phyloP scores from a whole-genome alignment of 1,284 basidiomycete species.

The Ustilago xerochloae region DNA sequence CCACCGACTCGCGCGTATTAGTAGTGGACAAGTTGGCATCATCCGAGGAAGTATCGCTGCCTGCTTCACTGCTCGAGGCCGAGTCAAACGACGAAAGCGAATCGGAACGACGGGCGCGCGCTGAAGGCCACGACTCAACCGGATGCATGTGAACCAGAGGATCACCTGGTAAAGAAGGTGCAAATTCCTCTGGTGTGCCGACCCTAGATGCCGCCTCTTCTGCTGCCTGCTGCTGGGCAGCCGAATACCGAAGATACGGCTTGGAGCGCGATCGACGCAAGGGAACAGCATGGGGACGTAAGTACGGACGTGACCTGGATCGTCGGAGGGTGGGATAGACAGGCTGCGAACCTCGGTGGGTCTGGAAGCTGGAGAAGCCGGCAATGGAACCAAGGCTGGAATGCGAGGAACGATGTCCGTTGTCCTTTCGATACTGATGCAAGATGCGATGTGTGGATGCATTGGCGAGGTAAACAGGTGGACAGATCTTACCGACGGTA shows the following conservation, averaged over 20 bases:
- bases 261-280: constrained; percentile 46
- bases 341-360: constrained; percentile 1
- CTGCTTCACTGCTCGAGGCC: constrained; percentile 19
- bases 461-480: constrained; percentile 46
- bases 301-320: constrained; percentile 43
- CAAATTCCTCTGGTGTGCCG: constrained; percentile 32
- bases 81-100: constrained; percentile 29
- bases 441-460: constrained; percentile 49
- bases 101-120: constrained; percentile 18
- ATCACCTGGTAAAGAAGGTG: constrained; percentile 47
- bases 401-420: neutral
- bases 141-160: constrained; percentile 27
- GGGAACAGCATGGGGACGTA: constrained; percentile 21
- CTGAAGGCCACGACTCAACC: constrained; percentile 47
- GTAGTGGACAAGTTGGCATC: constrained; percentile 10
- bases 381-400: neutral
- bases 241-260: constrained; percentile 29
- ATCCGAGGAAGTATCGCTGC: constrained; percentile 29
- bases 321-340: constrained; percentile 30
- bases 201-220: constrained; percentile 1
- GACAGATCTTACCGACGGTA: constrained; percentile 22
- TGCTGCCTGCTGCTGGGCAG: constrained; percentile 9
- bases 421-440: constrained; percentile 14
- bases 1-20: constrained; percentile 30
- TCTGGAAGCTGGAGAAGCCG: neutral